Evolutionary conservation across 2,329 filamentous ascomycete genomes (phyloP).

Genomic region (Hypoxylon sp.): DNA sequence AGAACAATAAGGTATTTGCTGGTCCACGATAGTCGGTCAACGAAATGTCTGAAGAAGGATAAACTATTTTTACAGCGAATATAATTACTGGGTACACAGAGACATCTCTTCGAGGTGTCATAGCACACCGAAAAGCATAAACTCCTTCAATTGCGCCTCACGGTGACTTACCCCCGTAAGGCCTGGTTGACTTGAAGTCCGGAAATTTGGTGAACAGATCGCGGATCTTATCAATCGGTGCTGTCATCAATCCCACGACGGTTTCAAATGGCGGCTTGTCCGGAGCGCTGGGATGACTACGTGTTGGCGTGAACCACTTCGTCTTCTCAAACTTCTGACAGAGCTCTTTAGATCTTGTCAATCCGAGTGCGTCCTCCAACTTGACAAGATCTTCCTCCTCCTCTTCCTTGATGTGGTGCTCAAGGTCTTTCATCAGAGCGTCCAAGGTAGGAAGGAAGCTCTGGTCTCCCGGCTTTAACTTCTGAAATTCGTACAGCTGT

Average conservation of each 20-base stretch:
- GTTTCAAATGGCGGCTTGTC: conserved; percentile 61
- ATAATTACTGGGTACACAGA: no score
- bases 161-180: conserved; percentile 15
- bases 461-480: conserved; percentile 48
- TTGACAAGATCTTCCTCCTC: conserved; percentile 53
- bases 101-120: no score
- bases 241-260: conserved; percentile 55
- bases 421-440: conserved; percentile 50
- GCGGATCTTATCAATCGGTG: conserved; percentile 60
- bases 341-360: conserved; percentile 45
- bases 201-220: conserved; percentile 63
- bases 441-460: conserved; percentile 54
- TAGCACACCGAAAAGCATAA: no score
- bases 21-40: no score
- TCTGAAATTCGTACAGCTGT: conserved; percentile 55
- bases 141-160: no score
- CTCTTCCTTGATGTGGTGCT: conserved; percentile 54
- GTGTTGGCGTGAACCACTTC: conserved; percentile 56
- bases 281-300: conserved; percentile 53
- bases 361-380: conserved; percentile 50
- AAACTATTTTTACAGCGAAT: no score
- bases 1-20: no score
- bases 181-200: conserved; percentile 34
- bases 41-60: no score
- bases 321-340: conserved; percentile 53